phyloP scores from a whole-genome alignment of 129 eudicot species.

The Centaurea solstitialis region DNA sequence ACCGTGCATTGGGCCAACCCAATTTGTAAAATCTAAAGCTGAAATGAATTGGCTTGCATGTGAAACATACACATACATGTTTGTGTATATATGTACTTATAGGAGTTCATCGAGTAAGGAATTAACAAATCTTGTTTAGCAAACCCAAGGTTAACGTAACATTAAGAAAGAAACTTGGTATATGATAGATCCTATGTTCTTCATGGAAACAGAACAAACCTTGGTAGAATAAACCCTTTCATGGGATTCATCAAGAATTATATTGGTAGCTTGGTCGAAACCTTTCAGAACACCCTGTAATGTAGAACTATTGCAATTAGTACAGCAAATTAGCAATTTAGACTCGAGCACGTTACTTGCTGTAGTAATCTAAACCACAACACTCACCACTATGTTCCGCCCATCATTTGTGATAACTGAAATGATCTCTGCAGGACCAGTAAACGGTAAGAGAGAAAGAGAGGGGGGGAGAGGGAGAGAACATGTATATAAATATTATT shows the following conservation, averaged over 20 bases:
- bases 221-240: constrained; percentile 65
- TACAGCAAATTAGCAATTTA: neutral
- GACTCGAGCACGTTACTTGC: neutral
- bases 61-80: neutral
- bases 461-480: neutral
- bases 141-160: neutral
- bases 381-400: constrained; percentile 78
- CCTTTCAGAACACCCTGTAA: constrained; percentile 78
- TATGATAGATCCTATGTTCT: neutral
- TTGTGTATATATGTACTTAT: neutral
- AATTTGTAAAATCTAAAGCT: neutral
- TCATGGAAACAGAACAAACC: constrained; percentile 22
- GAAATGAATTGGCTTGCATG: neutral
- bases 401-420: constrained; percentile 88
- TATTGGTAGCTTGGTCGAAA: constrained; percentile 87
- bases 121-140: neutral
- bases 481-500: neutral
- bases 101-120: neutral
- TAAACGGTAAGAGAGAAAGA: neutral
- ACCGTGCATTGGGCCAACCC: neutral
- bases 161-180: neutral
- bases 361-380: neutral
- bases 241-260: constrained; percentile 92
- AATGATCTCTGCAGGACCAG: constrained; percentile 47
- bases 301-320: neutral